Base-by-base conservation (phyloP, 441 rosid species). In the Erodium trifolium region DNA sequence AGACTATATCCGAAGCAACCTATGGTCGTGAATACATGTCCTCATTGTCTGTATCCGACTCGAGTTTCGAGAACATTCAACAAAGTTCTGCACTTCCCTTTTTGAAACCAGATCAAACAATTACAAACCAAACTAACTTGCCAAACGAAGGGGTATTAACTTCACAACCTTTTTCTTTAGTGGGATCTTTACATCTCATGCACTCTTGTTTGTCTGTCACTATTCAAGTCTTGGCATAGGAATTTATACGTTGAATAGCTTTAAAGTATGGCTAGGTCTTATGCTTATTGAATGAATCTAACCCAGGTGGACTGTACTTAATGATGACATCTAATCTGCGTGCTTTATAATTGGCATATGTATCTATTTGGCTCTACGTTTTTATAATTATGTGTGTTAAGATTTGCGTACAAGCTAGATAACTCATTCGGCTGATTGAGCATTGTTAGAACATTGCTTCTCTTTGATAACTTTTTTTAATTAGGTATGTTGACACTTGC, bases 91-190 rank as follows among this genome's bases (percentile, higher is more conserved):
- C 77, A 55, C 64, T 17, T 19, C 27, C 80, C 45, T 66, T 47
- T 71, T 53, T 16, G 64, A 71, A 60, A n/a, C 13, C 63, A 67
- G 41, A 64, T 31, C 80, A 68, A 64, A 66, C 68, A 10, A 71
- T 73, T 27, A 67, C 68, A 72, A 75, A 73, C 77, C 67, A 73
- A 75, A 69, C 78, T 69, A 51, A 71, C 63, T 70, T 69, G 47
- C 72, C 45, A 0, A 69, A 63, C 75, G 82, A 81, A 73, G 31
- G 60, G 88, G 87, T 82, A 77, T 75, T 67, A 5, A 49, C 57
- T 49, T 70, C 67, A 49, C 53, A 59, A 16, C 11, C 8, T 57
- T 18, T 0, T 7, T 67, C 65, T 19, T 13, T 11, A 19, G n/a
- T 19, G 65, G 34, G 3, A 14, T 60, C 2, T 60, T 60, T 11